Evolutionary conservation across 2,329 filamentous ascomycete genomes (phyloP), one percentile per base, ranked within the genome.

Genomic region (Lasiodiplodia hormozganensis): DNA sequence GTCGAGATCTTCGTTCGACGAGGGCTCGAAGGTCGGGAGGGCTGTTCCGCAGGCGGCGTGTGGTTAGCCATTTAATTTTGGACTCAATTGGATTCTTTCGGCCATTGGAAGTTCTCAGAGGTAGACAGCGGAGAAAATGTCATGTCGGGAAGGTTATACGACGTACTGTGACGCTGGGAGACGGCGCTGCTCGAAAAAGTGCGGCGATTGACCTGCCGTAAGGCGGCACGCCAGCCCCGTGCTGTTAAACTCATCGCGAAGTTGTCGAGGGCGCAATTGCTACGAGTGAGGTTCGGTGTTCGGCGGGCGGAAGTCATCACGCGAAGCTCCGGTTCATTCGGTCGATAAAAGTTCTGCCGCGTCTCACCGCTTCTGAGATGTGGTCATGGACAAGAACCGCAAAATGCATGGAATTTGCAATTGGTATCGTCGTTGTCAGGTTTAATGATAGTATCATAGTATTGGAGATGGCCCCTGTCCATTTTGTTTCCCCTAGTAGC

Each of bases 1-100:
- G 62, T 82, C 74, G 67, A 85, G 81, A 54, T 81, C 77, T 60
- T 80, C 74, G 16, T 77, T 78, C 12, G 81, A 78, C 12, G 82
- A 77, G 43, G 79, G 73, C 62, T 75, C 72, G 76, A 83, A 85
- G 47, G 56, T 51, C 16, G 66, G 66, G 34, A 68, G 36, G 21
- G 14, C 66, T 68, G 56, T 12, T 53, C 31, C 31, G 31, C 31
- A 34, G 31, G 31, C 31, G 31, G 31, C 31, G 34, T 51, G 82
- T 6, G 84, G 75, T 49, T 75, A 71, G 70, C 76, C 79, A 79
- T 62, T 51, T 68, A 57, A 56, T 52, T 71, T 23, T 16, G 5
- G 7, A 21, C 11, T 47, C 3, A 7, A 8, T 34, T 7, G 31
- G 6, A 10, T 34, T 34, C 31, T 34, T 34, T 34, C 8, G 31